Base-by-base conservation (phyloP, 2,329 filamentous ascomycete genomes). In the Mycocentrospora acerina region DNA sequence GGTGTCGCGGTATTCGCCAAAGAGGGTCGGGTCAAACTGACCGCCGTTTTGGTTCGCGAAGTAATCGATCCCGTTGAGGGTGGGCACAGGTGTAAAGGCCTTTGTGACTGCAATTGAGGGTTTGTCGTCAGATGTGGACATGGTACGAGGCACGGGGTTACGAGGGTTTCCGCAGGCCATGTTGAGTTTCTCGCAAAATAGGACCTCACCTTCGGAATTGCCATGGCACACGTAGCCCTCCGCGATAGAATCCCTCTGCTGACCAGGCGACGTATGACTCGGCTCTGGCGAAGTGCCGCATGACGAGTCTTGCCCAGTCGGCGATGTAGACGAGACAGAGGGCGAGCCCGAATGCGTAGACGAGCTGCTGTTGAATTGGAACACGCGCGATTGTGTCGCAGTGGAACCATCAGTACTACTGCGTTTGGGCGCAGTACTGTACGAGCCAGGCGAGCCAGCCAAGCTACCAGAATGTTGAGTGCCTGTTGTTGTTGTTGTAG, bases 1-100 rank as follows among this genome's bases (percentile, higher is more conserved):
- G 0, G 89, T 83, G 60, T 98, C 93, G 35, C 93, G 84, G 69
- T 96, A 97, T 55, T 90, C 88, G 37, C 86, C 88, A 65, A 96
- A 97, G 4, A 97, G 76, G 38, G 93, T 83, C 0, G 93, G 91
- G 46, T 97, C 90, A 57, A 97, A 96, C 48, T 86, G 82, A 39
- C 88, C 88, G 40, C 85, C 84, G 56, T 90, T 91, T 63, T 94
- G 87, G 55, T 85, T 83, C 26, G 83, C 79, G 33, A 93, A 74
- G 80, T 85, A 90, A 62, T 88, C 84, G 55, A 89, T 76, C 52
- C 80, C 79, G 36, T 79, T 70, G 35, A 68, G 62, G 19, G 42
- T 44, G 39, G 58, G 43, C 27, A 53, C 51, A 40, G 62, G 56
- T 9, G 60, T 54, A 40, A 64, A 64, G 44, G 55, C 51, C 50